Base-by-base conservation (phyloP, 2,329 filamentous ascomycete species). In the Endocalyx cinctus region DNA sequence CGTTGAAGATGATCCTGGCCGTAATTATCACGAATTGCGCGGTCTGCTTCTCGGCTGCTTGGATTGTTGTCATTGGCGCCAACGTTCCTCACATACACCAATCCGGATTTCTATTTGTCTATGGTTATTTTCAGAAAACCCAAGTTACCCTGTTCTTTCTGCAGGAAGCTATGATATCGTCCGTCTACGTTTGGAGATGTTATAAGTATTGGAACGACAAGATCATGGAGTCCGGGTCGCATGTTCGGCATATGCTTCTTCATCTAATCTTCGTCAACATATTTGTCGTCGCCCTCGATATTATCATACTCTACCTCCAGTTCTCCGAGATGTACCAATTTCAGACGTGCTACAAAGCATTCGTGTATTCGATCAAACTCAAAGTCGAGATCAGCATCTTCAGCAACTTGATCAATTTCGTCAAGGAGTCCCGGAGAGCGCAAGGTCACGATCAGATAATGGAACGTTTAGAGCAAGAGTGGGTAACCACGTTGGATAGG, bases 11-110 rank as follows among this genome's bases (percentile, higher is more conserved):
- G 15, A 66, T 73, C 0, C 58, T 73, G 5, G 60, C 46, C 38
- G 70, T 77, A 64, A 76, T 78, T 33, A 63, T 74, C 23, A 48
- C 60, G 31, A 66, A 74, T 44, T 57, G 60, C 11, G 41, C 73
- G 17, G 31, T 72, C 10, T 48, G 75, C 4, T 67, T 74, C 41
- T 52, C 70, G 1, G 64, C 66, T 0, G 74, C 68, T 2, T 69
- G 66, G 0, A 57, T 75, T 4, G 47, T 77, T 11, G 70, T 67
- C 2, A 72, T 66, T 30, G 70, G 60, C 8, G 53, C 63, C 16
- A 6, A 66, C 63, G 33, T 39, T 13, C 54, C 47, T 5, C 10
- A 5, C 6, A n/a, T 14, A 5, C n/a, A 10, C 16, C 19, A 17
- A 8, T 12, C n/a, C n/a, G 3, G 15, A 4, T 32, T 22, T 13